Percentiles rank a stretch among this genome's conserved stretches.
phyloP scores from a whole-genome alignment of 768 basidiomycete species.

The Hemileccinum impolitum region DNA sequence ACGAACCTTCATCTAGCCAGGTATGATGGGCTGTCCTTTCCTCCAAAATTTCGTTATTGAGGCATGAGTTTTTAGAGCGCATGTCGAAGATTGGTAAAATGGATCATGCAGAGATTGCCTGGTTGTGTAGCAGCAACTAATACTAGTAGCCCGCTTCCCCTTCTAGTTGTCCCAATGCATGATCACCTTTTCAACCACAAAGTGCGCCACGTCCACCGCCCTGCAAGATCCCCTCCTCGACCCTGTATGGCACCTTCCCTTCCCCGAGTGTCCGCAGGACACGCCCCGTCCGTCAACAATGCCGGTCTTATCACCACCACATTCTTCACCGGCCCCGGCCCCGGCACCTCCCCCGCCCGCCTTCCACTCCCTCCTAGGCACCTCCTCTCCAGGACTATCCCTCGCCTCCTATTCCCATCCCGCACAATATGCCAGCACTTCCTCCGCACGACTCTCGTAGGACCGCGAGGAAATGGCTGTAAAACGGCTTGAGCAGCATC shows the following conservation, averaged over 20 bases:
- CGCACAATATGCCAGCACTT: conserved; percentile 41
- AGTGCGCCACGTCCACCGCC: conserved; percentile 60
- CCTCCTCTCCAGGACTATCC: conserved; percentile 38
- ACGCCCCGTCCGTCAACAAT: conserved; percentile 57
- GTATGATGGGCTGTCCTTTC: no score
- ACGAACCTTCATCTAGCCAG: no score
- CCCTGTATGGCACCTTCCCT: conserved; percentile 35
- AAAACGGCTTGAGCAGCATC: conserved; percentile 45
- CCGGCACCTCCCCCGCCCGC: conserved; percentile 34
- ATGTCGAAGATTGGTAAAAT: no score
- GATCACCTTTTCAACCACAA: conserved; percentile 50
- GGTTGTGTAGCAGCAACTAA: no score
- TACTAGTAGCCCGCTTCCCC: conserved; percentile 45
- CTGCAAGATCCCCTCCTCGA: conserved; percentile 38
- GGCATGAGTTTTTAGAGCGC: no score
- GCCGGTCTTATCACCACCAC: conserved; percentile 53
- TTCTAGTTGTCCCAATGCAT: no score
- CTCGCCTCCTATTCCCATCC: conserved; percentile 52
- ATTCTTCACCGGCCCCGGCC: conserved; percentile 41
- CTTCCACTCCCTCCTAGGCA: conserved; percentile 47
- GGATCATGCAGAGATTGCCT: no score
- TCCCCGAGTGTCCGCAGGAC: conserved; percentile 26
- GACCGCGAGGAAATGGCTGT: conserved; percentile 38
- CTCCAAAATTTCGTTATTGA: no score
- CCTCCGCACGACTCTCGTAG: conserved; percentile 61